phyloP scores from a whole-genome alignment of 2,329 filamentous ascomycete genomes.

The Aspergillus aculeatus region DNA sequence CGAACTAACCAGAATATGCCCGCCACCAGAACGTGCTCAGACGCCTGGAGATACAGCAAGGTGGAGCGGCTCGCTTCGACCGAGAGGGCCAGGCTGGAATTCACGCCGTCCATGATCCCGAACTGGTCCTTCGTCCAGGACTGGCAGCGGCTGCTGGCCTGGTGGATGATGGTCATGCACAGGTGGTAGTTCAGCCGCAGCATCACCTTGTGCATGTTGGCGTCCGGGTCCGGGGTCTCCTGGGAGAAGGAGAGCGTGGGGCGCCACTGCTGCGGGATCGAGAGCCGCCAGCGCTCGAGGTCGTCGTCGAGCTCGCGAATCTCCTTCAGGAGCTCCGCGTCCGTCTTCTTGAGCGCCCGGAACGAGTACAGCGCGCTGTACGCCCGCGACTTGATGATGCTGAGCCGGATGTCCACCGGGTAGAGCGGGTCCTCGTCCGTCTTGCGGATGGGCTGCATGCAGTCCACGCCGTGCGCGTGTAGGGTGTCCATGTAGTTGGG shows the following conservation, averaged over 20 bases:
- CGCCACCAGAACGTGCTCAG: conserved; percentile 44
- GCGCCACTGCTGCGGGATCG: conserved; percentile 46
- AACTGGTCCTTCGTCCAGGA: conserved; percentile 39
- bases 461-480: conserved; percentile 20
- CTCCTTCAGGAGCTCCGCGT: conserved; percentile 54
- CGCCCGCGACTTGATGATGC: conserved; percentile 53
- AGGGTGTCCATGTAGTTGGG: conserved; percentile 39
- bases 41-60: conserved; percentile 48
- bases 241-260: conserved; percentile 50
- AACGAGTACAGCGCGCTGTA: conserved; percentile 53
- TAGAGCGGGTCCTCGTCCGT: conserved; percentile 34
- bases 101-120: conserved; percentile 47
- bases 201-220: conserved; percentile 50
- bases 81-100: conserved; percentile 54
- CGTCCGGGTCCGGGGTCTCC: conserved; percentile 31
- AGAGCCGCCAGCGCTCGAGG: conserved; percentile 55
- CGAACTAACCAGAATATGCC: conserved; percentile 52
- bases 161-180: conserved; percentile 56
- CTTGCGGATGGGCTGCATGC: conserved; percentile 18
- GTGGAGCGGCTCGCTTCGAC: conserved; percentile 59
- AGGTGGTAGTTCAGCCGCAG: conserved; percentile 58
- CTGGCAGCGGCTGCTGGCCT: conserved; percentile 54
- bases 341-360: conserved; percentile 49
- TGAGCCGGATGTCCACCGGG: conserved; percentile 52
- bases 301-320: conserved; percentile 59